Base-by-base conservation (phyloP, 2,329 filamentous ascomycete genomes). In the Colletotrichum tofieldiae region DNA sequence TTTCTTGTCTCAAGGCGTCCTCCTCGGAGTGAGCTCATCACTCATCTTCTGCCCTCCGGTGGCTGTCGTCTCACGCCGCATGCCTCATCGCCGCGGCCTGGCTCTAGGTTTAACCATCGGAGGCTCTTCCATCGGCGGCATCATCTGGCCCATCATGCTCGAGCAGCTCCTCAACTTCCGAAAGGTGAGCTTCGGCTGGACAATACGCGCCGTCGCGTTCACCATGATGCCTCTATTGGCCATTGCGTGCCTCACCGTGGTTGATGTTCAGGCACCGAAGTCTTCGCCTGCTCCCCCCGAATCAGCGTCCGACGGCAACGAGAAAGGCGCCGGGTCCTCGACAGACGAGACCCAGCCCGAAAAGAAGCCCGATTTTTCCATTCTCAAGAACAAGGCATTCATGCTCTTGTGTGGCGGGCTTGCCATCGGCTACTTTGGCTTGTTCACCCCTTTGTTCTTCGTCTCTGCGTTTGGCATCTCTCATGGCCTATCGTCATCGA, bases 361-460 rank as follows among this genome's bases (percentile, higher is more conserved):
- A 3, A 60, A 56, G 71, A 61, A 39, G 32, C 59, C 58, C 54
- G 45, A 67, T 45, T 29, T 66, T 59, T 55, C 69, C 5, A 65
- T 78, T 23, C 49, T 77, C 23, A 77, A 75, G 52, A 75, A 76
- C 29, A 39, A 54, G 18, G 47, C 68, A 7, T 72, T 69, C 23
- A 47, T 60, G 2, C 52, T 72, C 0, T 47, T 72, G 4, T 68
- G 69, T 11, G 43, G 64, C 16, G 69, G 65, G 1, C 59, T 72
- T 6, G 64, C 60, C 7, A 9, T 71, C 2, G 63, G 56, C 20
- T 78, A 83, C 75, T 78, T 82, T 16, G 77, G 75, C 62, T 84
- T 87, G 74, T 86, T 89, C 75, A 86, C 86, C 56, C 86, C 87
- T 35, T 81, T 89, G 60, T 88, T 89, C 78, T 89, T 87, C 78